Evolutionary conservation across 192 early-diverging fungal species (phyloP).

Genomic region (Phlyctochytrium arcticum): DNA sequence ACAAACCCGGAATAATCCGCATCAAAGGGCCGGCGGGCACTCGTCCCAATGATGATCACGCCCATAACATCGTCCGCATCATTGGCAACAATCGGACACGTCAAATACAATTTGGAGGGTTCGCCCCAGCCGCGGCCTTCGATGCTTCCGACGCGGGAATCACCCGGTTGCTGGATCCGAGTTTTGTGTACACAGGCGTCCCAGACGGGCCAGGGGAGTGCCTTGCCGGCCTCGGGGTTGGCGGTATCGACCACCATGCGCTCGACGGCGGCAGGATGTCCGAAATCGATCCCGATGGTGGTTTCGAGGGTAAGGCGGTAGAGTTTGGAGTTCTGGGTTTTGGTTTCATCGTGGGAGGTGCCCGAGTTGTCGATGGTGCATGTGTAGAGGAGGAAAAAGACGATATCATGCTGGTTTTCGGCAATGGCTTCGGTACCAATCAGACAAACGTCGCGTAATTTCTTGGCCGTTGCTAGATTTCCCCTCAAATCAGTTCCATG

Average conservation of each 20-base stretch:
- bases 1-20: constrained; percentile 20
- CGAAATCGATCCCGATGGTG: background rate
- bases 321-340: background rate
- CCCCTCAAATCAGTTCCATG: background rate
- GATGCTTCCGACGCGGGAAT: background rate
- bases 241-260: constrained; percentile 1
- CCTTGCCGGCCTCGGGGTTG: background rate
- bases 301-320: constrained; percentile 5
- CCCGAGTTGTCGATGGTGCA: constrained; percentile 6
- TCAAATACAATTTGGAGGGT: background rate
- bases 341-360: background rate
- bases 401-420: constrained; percentile 2
- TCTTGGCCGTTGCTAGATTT: constrained; percentile 15
- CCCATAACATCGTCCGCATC: constrained; percentile 16
- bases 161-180: background rate
- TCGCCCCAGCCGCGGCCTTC: constrained; percentile 17
- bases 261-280: constrained; percentile 3
- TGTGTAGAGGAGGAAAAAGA: constrained; percentile 16
- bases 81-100: constrained; percentile 22
- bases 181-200: background rate
- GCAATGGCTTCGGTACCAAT: constrained; percentile 3
- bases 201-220: constrained; percentile 22
- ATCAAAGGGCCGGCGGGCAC: constrained; percentile 8
- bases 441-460: background rate
- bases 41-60: constrained; percentile 25